phyloP scores from a whole-genome alignment of 2,329 filamentous ascomycete genomes.

The Botrytis fabae region DNA sequence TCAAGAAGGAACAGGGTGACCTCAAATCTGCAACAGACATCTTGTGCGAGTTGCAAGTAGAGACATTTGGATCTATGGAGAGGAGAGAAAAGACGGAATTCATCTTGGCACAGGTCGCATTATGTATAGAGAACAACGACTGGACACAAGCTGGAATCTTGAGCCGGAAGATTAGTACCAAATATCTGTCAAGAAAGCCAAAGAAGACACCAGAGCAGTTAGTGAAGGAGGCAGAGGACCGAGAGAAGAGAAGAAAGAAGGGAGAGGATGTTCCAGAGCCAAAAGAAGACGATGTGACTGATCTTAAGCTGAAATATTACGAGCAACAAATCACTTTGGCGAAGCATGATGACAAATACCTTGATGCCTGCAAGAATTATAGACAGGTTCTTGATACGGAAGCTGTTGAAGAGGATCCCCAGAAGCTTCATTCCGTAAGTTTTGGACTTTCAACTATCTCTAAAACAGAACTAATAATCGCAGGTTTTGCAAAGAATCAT shows the following conservation, averaged over 20 bases:
- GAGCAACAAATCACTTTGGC: constrained; percentile 95
- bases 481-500: constrained; percentile 91
- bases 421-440: constrained; percentile 80
- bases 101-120: constrained; percentile 88
- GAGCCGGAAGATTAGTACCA: constrained; percentile 94
- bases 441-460: not conserved
- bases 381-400: constrained; percentile 95
- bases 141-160: constrained; percentile 96
- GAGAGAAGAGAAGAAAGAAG: constrained; percentile 79
- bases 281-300: constrained; percentile 86
- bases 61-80: constrained; percentile 98
- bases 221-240: constrained; percentile 86
- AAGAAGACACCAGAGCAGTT: constrained; percentile 89
- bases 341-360: constrained; percentile 96
- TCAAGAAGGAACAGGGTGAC: constrained; percentile 95
- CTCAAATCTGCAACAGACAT: constrained; percentile 87
- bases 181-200: constrained; percentile 84
- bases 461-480: constrained; percentile 28
- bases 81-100: constrained; percentile 98
- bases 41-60: constrained; percentile 94
- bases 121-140: constrained; percentile 94
- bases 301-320: constrained; percentile 93
- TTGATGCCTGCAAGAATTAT: constrained; percentile 98
- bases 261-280: constrained; percentile 78
- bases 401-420: constrained; percentile 85